A percentile compares a stretch with the other conserved stretches of the same genome.
phyloP scores from a whole-genome alignment of 306 rosid genomes.

The Castanospermum australe region DNA sequence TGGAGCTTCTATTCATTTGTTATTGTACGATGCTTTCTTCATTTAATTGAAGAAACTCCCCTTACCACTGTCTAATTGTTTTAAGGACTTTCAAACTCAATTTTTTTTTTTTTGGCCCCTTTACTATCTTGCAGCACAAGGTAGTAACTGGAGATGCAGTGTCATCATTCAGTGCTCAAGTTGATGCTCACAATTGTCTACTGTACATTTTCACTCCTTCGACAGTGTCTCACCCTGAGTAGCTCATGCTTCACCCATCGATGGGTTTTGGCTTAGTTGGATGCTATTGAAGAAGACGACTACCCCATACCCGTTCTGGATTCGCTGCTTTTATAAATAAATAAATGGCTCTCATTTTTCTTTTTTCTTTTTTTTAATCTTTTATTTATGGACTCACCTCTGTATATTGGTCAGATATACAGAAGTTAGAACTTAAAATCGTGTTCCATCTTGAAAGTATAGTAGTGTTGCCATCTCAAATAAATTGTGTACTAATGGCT shows the following conservation, averaged over 20 bases:
- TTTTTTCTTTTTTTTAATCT: neutral
- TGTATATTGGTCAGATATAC: neutral
- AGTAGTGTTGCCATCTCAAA: conserved; percentile 11
- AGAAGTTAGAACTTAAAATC: neutral
- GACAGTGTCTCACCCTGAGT: conserved; percentile 34
- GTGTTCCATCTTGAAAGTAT: neutral
- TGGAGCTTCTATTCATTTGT: neutral
- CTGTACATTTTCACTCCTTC: conserved; percentile 62
- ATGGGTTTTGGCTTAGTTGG: neutral
- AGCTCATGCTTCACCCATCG: conserved; percentile 16
- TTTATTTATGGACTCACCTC: neutral
- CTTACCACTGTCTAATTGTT: neutral
- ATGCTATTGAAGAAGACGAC: neutral
- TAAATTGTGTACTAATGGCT: neutral
- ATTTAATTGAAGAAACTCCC: neutral
- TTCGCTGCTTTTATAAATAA: neutral
- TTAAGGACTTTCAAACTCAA: neutral
- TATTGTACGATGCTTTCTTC: neutral
- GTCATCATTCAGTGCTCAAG: conserved; percentile 63
- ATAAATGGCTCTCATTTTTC: neutral
- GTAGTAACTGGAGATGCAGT: conserved; percentile 43
- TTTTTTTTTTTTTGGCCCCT: conserved; percentile 14
- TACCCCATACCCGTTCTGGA: neutral
- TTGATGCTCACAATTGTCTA: conserved; percentile 61
- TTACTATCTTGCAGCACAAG: conserved; percentile 64